Evolutionary conservation across 495 filamentous ascomycete genomes (phyloP).

Genomic region (Penicillium cosmopolitanum): DNA sequence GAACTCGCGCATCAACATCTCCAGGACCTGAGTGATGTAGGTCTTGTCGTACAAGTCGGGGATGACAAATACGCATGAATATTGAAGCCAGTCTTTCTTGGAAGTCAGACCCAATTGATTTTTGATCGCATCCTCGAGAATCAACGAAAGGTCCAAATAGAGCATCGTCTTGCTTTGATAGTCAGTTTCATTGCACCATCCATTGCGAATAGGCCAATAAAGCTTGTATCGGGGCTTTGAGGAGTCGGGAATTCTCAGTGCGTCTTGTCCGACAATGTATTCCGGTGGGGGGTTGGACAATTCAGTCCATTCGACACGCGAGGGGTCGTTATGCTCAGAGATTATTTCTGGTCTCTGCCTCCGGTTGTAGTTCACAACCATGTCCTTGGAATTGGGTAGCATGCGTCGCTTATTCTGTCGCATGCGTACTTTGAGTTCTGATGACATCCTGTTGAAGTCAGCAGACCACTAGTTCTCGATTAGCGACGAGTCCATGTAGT

Average conservation of each 20-base stretch:
- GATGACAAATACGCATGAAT: conserved; percentile 92
- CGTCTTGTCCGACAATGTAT: conserved; percentile 79
- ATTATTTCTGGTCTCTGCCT: conserved; percentile 80
- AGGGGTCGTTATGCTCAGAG: conserved; percentile 88
- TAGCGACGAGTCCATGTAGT: conserved; percentile 12
- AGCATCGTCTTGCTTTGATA: conserved; percentile 76
- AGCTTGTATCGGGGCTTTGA: conserved; percentile 90
- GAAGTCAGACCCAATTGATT: conserved; percentile 76
- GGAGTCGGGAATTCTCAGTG: conserved; percentile 82
- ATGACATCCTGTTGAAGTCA: conserved; percentile 78
- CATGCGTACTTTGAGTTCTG: conserved; percentile 87
- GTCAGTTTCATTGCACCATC: conserved; percentile 87
- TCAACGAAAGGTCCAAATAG: conserved; percentile 80
- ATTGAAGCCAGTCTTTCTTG: conserved; percentile 82
- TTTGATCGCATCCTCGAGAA: conserved; percentile 84
- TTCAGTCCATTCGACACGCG: conserved; percentile 95
- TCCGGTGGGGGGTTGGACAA: conserved; percentile 67
- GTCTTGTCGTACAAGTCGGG: conserved; percentile 94
- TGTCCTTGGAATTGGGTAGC: conserved; percentile 91
- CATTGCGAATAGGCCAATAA: conserved; percentile 86
- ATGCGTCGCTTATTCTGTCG: conserved; percentile 89
- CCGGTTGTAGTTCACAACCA: conserved; percentile 90
- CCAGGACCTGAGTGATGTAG: conserved; percentile 81
- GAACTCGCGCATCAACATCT: conserved; percentile 85
- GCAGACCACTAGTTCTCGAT: conserved; percentile 60